phyloP scores from a whole-genome alignment of 768 basidiomycete species.

The Kwoniella newhampshirensis region DNA sequence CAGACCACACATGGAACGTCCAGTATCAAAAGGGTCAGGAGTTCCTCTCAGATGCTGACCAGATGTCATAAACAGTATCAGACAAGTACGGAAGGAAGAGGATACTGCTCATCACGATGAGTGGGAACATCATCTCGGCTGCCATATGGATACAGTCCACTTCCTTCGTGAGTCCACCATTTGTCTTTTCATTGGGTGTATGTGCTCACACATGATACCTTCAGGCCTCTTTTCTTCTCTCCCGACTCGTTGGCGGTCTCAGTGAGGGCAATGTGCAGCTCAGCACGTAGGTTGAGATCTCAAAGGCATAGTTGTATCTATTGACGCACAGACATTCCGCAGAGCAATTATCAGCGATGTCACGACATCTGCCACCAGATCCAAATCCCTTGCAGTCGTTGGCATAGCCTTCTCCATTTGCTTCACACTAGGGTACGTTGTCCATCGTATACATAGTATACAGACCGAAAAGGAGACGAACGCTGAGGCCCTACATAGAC shows the following conservation, averaged over 20 bases:
- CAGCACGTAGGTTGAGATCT: slow-evolving; percentile 68
- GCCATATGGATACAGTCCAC: slow-evolving; percentile 88
- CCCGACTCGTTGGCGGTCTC: slow-evolving; percentile 85
- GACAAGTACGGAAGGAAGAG: slow-evolving; percentile 87
- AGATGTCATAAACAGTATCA: no score
- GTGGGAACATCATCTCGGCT: slow-evolving; percentile 90
- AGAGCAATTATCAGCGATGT: slow-evolving; percentile 94
- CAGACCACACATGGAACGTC: no score
- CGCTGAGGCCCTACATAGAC: slow-evolving; percentile 54
- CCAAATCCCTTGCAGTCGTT: slow-evolving; percentile 82
- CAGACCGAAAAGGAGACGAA: background rate
- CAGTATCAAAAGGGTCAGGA: no score
- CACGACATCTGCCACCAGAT: slow-evolving; percentile 73
- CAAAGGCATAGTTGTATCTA: background rate
- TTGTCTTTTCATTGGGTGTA: background rate
- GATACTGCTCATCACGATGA: slow-evolving; percentile 80
- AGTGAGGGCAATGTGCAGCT: slow-evolving; percentile 98
- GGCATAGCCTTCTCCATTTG: slow-evolving; percentile 96
- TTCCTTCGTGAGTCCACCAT: slow-evolving; percentile 62
- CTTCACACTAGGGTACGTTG: slow-evolving; percentile 59
- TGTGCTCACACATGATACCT: background rate
- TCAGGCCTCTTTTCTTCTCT: slow-evolving; percentile 74
- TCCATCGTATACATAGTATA: background rate
- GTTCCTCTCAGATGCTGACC: no score
- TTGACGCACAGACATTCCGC: slow-evolving; percentile 9